phyloP scores from a whole-genome alignment of 78 protist genomes.

The Cyanophora paradoxa region DNA sequence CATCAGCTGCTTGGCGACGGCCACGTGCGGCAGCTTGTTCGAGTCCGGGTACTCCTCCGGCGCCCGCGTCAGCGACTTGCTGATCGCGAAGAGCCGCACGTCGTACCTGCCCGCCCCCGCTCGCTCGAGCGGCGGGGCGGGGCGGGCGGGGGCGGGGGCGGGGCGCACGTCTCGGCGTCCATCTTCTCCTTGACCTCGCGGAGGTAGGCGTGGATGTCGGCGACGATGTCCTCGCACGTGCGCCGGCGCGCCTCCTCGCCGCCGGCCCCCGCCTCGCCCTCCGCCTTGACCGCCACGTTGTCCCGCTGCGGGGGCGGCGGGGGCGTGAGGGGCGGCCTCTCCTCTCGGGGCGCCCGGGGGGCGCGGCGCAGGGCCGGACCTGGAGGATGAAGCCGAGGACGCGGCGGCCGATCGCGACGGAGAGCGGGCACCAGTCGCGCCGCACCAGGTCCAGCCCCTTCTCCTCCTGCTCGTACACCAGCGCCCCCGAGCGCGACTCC shows the following conservation, averaged over 20 bases:
- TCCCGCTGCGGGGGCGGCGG: background rate
- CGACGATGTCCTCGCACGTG: constrained; percentile 28
- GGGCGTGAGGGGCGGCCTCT: background rate
- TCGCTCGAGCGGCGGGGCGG: background rate
- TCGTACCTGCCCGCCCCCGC: background rate
- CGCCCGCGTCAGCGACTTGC: constrained; percentile 74
- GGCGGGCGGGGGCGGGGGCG: background rate
- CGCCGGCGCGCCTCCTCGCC: background rate
- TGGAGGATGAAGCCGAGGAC: constrained; percentile 59
- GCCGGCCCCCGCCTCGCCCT: background rate
- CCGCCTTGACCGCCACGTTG: background rate
- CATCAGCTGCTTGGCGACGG: constrained; percentile 36
- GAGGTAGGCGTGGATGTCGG: constrained; percentile 27
- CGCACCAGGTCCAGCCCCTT: constrained; percentile 97
- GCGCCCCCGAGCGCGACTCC: no score
- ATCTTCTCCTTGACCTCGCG: constrained; percentile 15
- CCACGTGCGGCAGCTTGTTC: constrained; percentile 91
- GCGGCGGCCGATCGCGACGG: constrained; percentile 52
- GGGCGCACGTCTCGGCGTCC: background rate
- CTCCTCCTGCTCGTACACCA: constrained; percentile 30
- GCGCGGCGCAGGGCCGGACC: background rate
- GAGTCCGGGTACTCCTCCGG: constrained; percentile 87
- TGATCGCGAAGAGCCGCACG: constrained; percentile 20
- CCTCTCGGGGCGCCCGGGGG: background rate
- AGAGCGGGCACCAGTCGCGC: constrained; percentile 95